phyloP scores from a whole-genome alignment of 306 rosid species.

The Bauhinia variegata region DNA sequence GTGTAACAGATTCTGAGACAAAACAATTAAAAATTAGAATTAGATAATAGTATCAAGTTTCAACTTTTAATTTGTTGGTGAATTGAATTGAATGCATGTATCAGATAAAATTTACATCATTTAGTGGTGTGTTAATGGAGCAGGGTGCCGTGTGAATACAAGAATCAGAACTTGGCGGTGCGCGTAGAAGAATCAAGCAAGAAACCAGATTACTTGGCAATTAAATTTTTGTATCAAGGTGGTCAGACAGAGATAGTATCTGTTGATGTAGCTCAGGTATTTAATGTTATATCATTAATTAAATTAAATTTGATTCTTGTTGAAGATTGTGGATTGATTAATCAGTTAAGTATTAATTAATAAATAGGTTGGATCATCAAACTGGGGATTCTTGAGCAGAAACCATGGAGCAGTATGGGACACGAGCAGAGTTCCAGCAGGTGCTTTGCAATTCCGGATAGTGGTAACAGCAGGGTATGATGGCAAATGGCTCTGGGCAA shows the following conservation, averaged over 20 bases:
- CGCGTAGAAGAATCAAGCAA: conserved; percentile 91
- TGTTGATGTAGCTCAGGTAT: conserved; percentile 83
- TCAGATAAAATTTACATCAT: no score
- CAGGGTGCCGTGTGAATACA: conserved; percentile 76
- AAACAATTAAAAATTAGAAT: background rate
- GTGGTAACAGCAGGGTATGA: conserved; percentile 74
- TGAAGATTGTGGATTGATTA: background rate
- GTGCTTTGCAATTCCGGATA: conserved; percentile 68
- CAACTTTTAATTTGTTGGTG: no score
- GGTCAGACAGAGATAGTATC: conserved; percentile 94
- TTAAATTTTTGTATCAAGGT: conserved; percentile 80
- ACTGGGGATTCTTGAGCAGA: conserved; percentile 66
- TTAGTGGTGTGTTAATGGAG: no score
- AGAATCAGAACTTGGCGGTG: conserved; percentile 59
- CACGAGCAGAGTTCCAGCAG: conserved; percentile 69
- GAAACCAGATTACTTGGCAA: conserved; percentile 63
- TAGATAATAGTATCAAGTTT: background rate
- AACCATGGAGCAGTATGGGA: conserved; percentile 84
- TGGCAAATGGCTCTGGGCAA: conserved; percentile 76
- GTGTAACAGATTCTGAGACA: conserved; percentile 2
- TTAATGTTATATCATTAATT: no score
- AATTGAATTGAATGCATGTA: no score
- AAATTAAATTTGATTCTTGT: no score
- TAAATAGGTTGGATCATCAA: conserved; percentile 63
- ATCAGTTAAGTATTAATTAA: no score